These are phyloP conservation scores for Podaxis sp. DNA, from an alignment of 768 basidiomycete species.

Conservation along the genomic window DNA sequence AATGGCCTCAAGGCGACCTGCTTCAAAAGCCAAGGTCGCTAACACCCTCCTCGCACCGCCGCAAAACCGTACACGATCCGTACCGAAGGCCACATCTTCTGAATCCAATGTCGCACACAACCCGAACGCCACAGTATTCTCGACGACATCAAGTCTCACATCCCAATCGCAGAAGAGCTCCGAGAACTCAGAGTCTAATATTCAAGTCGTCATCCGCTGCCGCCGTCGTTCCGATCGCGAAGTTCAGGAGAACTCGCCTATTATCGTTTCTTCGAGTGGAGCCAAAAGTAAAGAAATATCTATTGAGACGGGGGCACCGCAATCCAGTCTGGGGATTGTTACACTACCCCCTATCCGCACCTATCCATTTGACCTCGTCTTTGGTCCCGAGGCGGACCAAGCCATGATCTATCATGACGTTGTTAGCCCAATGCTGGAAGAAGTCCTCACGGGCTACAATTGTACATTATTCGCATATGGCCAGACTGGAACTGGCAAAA, in stretches of 20 bases:
- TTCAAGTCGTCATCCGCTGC: conserved; percentile 91
- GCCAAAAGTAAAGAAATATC: conserved; percentile 75
- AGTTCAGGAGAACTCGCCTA: conserved; percentile 82
- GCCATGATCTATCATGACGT: conserved; percentile 92
- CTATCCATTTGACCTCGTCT: conserved; percentile 94
- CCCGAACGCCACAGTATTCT: conserved; percentile 1
- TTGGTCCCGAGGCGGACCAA: conserved; percentile 97
- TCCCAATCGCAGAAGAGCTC: conserved; percentile 22
- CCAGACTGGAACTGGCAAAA: conserved; percentile 98
- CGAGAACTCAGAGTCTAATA: conserved; percentile 74
- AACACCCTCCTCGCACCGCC: conserved; percentile 34
- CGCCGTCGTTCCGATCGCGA: conserved; percentile 85
- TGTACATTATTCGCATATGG: conserved; percentile 98
- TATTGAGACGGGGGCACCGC: conserved; percentile 73
- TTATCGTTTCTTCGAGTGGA: conserved; percentile 78
- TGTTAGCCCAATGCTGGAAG: conserved; percentile 87
- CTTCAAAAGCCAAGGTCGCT: conserved; percentile 41
- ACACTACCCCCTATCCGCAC: conserved; percentile 77
- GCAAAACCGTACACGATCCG: conserved; percentile 16
- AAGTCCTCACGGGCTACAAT: conserved; percentile 95
- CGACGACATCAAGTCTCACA: neutral
- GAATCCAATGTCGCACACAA: conserved; percentile 4
- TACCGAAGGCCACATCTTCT: neutral
- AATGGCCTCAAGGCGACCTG: conserved; percentile 68
- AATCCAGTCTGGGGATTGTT: conserved; percentile 71